Evolutionary conservation across 352 stramenopile species (phyloP), one percentile per base, ranked within the genome.

Genomic region (Globisporangium cystogenes): DNA sequence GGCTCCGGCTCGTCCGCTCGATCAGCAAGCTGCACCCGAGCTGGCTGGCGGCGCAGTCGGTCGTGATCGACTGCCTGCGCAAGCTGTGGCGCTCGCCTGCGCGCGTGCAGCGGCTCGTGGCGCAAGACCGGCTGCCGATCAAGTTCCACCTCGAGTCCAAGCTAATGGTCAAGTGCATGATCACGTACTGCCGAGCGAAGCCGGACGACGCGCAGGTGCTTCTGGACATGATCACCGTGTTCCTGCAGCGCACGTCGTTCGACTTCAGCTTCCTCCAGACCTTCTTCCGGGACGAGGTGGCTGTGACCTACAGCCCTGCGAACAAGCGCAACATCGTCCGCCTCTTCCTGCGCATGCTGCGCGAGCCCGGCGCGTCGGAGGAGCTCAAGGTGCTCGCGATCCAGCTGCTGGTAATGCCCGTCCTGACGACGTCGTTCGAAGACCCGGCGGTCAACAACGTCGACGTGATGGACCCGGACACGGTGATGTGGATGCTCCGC

Each of bases 81-180:
- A 98, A 97, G 72, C 64, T 98, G 7, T 99, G 96, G 96, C 87
- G 78, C 62, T 97, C 69, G 23, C 86, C 73, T 57, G 93, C 75
- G 29, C 83, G 82, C 11, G 65, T 90, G 6, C 81, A 93, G 51
- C 78, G 86, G 0, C 62, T 96, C 7, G 48, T 78, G 20, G 67
- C 72, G 3, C 78, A 93, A 23, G 83, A 96, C 43, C 70, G 79
- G 27, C 54, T 96, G 26, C 86, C 81, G 33, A 94, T 94, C 49
- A 86, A 95, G 45, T 98, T 96, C 67, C 91, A 98, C 41, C 72
- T 87, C n/a, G 96, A 99, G 73, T 98, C 93, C 1, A 96, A 96
- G 47, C 55, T 97, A 51, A 65, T 99, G 33, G 85, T 97, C 29
- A 97, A 97, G 61, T 97, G 96, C 64, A 73, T 99, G 40, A 88